A percentile compares a stretch with the other conserved stretches of the same genome.
phyloP scores from a whole-genome alignment of 441 rosid genomes.

The Iberis amara region DNA sequence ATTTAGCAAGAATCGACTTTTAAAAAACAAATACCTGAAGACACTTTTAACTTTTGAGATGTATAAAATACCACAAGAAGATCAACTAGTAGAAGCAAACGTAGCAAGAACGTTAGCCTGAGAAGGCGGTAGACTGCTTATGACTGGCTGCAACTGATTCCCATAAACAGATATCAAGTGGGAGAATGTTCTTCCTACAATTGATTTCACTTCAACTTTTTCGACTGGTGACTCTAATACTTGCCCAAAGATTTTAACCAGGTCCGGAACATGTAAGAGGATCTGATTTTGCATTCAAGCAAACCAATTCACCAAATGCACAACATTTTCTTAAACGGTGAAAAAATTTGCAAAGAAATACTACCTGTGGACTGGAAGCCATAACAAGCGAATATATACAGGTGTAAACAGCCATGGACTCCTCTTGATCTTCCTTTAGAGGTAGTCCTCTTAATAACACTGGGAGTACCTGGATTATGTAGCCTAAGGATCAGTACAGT shows the following conservation, averaged over 20 bases:
- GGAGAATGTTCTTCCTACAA: conserved; percentile 76
- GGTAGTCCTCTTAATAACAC: conserved; percentile 87
- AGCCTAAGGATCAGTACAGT: conserved; percentile 15
- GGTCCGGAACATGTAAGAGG: conserved; percentile 69
- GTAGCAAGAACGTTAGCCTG: conserved; percentile 82
- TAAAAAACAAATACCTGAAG: background rate
- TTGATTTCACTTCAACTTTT: conserved; percentile 79
- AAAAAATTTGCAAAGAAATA: background rate
- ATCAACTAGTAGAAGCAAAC: conserved; percentile 57
- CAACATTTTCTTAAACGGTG: background rate
- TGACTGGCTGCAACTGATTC: conserved; percentile 78
- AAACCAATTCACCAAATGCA: conserved; percentile 8
- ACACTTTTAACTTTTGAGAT: background rate
- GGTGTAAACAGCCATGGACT: conserved; percentile 80
- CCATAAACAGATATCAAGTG: conserved; percentile 79
- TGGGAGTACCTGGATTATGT: conserved; percentile 71
- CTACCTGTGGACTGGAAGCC: conserved; percentile 81
- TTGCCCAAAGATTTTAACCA: conserved; percentile 83
- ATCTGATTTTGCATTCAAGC: conserved; percentile 44
- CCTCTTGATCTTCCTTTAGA: conserved; percentile 92
- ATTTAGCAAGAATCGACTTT: background rate
- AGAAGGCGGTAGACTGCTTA: conserved; percentile 66
- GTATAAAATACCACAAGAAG: background rate
- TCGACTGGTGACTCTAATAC: conserved; percentile 78
- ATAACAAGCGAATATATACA: conserved; percentile 79